These are phyloP conservation scores for Cryomyces antarcticus DNA, from an alignment of 495 filamentous ascomycete species.

Conservation along the genomic window DNA sequence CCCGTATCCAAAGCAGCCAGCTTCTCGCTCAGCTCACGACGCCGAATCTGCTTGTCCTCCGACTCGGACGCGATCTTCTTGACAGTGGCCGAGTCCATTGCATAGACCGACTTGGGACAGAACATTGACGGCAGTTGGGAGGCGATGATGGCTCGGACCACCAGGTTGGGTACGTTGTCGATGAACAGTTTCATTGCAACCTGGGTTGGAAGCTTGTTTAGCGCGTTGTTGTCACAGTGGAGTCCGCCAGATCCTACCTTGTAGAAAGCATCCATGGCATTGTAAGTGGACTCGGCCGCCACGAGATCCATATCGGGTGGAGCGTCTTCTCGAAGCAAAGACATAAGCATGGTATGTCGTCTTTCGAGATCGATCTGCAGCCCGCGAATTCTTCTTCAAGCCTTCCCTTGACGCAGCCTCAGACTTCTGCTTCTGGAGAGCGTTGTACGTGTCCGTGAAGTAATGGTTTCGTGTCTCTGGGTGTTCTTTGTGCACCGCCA, in stretches of 20 bases:
- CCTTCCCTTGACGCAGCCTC: neutral
- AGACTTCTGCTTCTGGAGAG: neutral
- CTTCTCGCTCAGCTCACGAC: neutral
- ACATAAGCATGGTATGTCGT: neutral
- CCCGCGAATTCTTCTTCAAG: neutral
- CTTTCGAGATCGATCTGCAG: neutral
- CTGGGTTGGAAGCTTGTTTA: neutral
- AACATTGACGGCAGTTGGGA: neutral
- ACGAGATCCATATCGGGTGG: conserved; percentile 4
- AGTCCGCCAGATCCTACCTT: conserved; percentile 5
- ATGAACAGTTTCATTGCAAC: conserved; percentile 7
- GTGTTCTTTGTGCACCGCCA: conserved; percentile 2
- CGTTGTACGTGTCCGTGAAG: conserved; percentile 4
- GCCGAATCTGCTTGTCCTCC: neutral
- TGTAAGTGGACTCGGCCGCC: conserved; percentile 1
- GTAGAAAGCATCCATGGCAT: conserved; percentile 6
- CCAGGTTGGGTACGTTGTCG: conserved; percentile 4
- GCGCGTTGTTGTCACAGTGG: neutral
- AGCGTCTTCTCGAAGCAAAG: neutral
- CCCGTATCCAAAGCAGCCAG: neutral
- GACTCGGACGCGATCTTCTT: neutral
- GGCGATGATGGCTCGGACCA: neutral
- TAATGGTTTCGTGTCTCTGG: conserved; percentile 12
- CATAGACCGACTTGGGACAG: neutral
- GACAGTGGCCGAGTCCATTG: neutral